Evolutionary conservation across 2,329 filamentous ascomycete species (phyloP).

Genomic region (Diaporthe amygdali): DNA sequence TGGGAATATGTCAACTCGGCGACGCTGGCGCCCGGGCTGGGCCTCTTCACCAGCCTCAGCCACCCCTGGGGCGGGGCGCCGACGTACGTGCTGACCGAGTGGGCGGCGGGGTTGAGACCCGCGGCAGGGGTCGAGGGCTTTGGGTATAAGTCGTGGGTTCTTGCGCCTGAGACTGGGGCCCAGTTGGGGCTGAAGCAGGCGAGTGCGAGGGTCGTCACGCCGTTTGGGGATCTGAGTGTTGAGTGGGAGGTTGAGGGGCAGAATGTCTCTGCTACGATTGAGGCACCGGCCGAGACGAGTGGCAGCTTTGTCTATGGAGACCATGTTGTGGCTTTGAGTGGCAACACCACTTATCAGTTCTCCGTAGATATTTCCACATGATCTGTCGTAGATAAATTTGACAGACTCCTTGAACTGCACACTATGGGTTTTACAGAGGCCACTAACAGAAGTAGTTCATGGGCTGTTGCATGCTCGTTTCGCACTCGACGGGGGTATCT

Average conservation of each 20-base stretch:
- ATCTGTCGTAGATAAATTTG: background rate
- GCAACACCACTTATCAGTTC: background rate
- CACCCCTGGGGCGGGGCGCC: constrained; percentile 52
- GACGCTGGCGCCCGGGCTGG: constrained; percentile 45
- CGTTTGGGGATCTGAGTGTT: background rate
- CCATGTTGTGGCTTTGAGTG: background rate
- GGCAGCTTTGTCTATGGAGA: background rate
- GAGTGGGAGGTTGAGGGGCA: background rate
- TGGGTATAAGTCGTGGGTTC: background rate
- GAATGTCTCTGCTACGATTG: background rate
- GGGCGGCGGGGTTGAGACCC: constrained; percentile 25
- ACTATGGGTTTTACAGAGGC: background rate
- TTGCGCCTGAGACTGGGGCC: background rate
- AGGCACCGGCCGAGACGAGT: background rate
- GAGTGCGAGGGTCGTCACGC: background rate
- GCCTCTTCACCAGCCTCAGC: constrained; percentile 45
- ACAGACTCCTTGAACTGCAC: background rate
- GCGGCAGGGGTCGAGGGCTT: background rate
- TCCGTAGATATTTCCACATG: background rate
- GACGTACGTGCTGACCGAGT: constrained; percentile 48
- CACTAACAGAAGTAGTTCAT: background rate
- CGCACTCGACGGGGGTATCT: too few species aligned
- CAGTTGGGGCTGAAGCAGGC: background rate
- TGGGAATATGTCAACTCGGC: constrained; percentile 49
- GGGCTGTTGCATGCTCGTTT: too few species aligned